phyloP scores from a whole-genome alignment of 169 alveolate species.

The Toxoplasma gondii region DNA sequence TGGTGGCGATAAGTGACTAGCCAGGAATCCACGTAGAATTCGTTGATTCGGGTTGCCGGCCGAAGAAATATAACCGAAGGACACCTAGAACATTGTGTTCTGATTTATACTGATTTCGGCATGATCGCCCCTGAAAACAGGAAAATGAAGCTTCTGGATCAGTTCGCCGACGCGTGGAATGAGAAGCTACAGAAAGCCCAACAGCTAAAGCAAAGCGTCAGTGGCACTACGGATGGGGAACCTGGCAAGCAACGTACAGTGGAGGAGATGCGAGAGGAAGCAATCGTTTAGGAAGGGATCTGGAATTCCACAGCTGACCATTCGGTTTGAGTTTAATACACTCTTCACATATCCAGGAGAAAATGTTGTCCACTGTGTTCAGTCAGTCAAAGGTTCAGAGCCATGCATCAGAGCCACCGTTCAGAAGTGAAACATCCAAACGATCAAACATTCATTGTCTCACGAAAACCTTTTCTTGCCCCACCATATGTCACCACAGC shows the following conservation, averaged over 20 bases:
- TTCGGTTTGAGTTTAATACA: no score
- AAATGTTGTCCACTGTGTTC: neutral
- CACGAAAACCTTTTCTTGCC: neutral
- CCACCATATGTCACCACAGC: neutral
- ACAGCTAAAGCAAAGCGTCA: neutral
- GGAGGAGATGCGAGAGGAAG: no score
- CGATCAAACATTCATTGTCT: neutral
- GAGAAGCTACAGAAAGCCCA: neutral
- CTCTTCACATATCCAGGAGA: no score
- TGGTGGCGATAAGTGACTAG: neutral
- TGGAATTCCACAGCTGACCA: no score
- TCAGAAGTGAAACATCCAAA: neutral
- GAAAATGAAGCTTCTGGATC: neutral
- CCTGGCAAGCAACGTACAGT: neutral
- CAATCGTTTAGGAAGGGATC: no score
- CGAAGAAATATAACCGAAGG: no score
- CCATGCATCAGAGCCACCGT: neutral
- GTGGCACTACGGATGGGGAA: neutral
- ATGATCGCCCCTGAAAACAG: neutral
- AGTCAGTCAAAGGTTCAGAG: neutral
- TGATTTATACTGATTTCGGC: no score
- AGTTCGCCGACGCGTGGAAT: slow-evolving; percentile 11
- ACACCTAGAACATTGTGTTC: no score
- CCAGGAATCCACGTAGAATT: no score
- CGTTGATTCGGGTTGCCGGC: no score